Percentiles rank a stretch among this genome's conserved stretches.
Evolutionary conservation across 345 rosid genomes (phyloP).

Genomic region (Nasturtium officinale): DNA sequence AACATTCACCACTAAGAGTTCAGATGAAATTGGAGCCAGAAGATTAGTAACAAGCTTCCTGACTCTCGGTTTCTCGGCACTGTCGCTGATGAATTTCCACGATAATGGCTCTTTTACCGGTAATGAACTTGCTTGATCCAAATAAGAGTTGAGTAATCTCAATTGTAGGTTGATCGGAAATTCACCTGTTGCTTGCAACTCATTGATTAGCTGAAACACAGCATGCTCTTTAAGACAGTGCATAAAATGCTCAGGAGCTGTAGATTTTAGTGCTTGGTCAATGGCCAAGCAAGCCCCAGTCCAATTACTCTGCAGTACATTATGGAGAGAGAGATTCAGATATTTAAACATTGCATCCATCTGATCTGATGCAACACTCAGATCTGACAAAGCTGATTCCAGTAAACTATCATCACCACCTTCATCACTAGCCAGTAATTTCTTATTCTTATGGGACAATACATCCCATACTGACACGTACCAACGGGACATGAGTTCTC

Average conservation of each 20-base stretch:
- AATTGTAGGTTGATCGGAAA: conserved; percentile 50
- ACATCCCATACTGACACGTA: conserved; percentile 56
- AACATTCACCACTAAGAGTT: conserved; percentile 55
- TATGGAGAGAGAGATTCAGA: conserved; percentile 72
- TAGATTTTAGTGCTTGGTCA: conserved; percentile 62
- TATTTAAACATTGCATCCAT: conserved; percentile 70
- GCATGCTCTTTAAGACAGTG: conserved; percentile 82
- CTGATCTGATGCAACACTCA: conserved; percentile 35
- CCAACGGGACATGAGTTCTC: conserved; percentile 70
- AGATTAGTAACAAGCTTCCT: conserved; percentile 60
- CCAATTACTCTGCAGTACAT: conserved; percentile 58
- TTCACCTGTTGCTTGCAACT: conserved; percentile 41
- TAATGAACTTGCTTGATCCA: conserved; percentile 54
- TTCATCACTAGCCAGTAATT: conserved; percentile 26
- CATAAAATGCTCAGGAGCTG: conserved; percentile 49
- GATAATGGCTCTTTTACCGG: conserved; percentile 60
- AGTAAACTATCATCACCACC: conserved; percentile 26
- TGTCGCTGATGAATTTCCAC: conserved; percentile 59
- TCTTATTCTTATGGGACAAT: conserved; percentile 35
- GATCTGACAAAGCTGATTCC: conserved; percentile 44
- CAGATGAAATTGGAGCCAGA: conserved; percentile 60
- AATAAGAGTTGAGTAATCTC: conserved; percentile 55
- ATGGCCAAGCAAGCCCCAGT: conserved; percentile 57
- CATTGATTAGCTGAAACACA: conserved; percentile 49
- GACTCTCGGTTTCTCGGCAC: conserved; percentile 58